These are phyloP conservation scores for Neurospora sp. DNA, from an alignment of 495 filamentous ascomycete species.

Conservation along the genomic window DNA sequence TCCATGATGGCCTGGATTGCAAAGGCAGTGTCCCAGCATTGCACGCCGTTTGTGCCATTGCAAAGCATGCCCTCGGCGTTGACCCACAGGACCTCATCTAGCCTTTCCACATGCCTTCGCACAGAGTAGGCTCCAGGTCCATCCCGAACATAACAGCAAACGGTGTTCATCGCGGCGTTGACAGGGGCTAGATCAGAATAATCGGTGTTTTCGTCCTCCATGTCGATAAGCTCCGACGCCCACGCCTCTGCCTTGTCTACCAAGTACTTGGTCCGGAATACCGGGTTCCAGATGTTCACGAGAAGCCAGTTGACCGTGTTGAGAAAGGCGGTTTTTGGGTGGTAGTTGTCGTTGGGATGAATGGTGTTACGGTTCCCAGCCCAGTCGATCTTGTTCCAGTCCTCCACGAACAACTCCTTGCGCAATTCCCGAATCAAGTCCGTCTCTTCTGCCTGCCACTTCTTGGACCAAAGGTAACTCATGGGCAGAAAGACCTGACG, in stretches of 20 bases:
- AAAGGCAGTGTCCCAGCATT: conserved; percentile 93
- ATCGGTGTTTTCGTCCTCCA: conserved; percentile 85
- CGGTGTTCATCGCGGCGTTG: conserved; percentile 76
- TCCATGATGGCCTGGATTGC: conserved; percentile 71
- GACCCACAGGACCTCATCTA: conserved; percentile 86
- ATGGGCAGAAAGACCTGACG: conserved; percentile 88
- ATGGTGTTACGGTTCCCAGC: conserved; percentile 72
- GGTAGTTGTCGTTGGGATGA: conserved; percentile 72
- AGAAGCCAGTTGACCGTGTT: conserved; percentile 66
- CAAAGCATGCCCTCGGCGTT: conserved; percentile 85
- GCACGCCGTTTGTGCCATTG: conserved; percentile 95
- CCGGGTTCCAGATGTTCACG: conserved; percentile 68
- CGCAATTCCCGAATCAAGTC: conserved; percentile 62
- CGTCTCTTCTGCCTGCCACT: conserved; percentile 60
- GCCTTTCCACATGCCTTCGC: conserved; percentile 63
- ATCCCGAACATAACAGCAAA: conserved; percentile 74
- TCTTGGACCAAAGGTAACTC: conserved; percentile 78
- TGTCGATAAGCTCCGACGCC: conserved; percentile 60
- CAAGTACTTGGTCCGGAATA: conserved; percentile 49
- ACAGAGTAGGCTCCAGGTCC: conserved; percentile 71
- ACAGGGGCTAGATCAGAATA: conserved; percentile 83
- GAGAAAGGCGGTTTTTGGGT: conserved; percentile 80
- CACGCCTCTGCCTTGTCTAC: conserved; percentile 61
- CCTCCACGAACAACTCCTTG: conserved; percentile 74
- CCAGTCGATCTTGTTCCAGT: conserved; percentile 72